Conservation (phyloP, 768 basidiomycete genomes). For the Xanthoconium purpureum region DNA sequence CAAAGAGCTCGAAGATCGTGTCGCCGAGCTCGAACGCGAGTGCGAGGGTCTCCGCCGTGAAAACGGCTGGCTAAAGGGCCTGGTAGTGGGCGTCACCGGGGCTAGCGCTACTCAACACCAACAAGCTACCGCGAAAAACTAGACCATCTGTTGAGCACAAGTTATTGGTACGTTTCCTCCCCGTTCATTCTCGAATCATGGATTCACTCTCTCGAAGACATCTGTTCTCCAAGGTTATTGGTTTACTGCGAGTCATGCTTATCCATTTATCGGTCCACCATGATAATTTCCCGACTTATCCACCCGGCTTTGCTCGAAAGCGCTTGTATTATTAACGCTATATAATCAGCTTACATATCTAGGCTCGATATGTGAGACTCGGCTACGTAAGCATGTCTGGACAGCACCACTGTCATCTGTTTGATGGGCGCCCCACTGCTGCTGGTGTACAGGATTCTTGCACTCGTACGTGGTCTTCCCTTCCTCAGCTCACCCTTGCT, state of each 20-base stretch:
- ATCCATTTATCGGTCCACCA: neutral
- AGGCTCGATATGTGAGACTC: neutral
- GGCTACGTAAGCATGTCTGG: neutral
- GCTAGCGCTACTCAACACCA: constrained; percentile 44
- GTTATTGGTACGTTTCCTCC: neutral
- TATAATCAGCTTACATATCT: constrained; percentile 1
- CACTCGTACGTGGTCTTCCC: neutral
- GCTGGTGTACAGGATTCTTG: neutral
- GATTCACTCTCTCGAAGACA: neutral
- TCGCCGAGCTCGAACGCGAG: constrained; percentile 83
- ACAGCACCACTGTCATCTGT: neutral
- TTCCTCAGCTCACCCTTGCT: neutral
- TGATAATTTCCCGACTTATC: neutral
- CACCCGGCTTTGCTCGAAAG: neutral
- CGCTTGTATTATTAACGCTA: constrained; percentile 23
- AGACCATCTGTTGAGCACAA: neutral
- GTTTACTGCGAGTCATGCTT: neutral
- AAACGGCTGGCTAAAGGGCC: constrained; percentile 89
- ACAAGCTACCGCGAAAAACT: constrained; percentile 18
- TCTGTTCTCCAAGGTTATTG: neutral
- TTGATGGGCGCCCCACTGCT: neutral
- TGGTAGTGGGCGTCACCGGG: constrained; percentile 86
- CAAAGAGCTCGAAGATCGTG: constrained; percentile 79
- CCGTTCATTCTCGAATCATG: neutral
- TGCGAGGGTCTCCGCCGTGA: constrained; percentile 85